A percentile compares a stretch with the other conserved stretches of the same genome.
Evolutionary conservation across 2,329 filamentous ascomycete genomes (phyloP).

Genomic region (Fonsecaea pugnacius): DNA sequence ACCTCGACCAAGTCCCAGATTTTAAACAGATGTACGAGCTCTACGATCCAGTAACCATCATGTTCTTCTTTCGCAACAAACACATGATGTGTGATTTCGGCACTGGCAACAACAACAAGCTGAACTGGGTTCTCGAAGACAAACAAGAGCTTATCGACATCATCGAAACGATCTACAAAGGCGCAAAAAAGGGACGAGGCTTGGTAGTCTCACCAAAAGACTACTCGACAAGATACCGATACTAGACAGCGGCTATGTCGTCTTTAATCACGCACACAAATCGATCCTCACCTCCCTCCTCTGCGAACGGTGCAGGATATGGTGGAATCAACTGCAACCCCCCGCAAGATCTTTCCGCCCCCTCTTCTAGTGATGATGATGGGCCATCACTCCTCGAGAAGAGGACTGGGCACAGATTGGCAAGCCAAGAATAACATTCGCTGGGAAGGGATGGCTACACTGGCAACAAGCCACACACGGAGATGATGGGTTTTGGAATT

Average conservation of each 20-base stretch:
- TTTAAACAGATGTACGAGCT: slow-evolving; percentile 96
- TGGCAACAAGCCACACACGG: neutral
- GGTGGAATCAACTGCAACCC: neutral
- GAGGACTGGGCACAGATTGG: neutral
- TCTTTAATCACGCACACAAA: neutral
- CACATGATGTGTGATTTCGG: slow-evolving; percentile 81
- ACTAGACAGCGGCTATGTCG: slow-evolving; percentile 48
- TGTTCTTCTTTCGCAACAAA: slow-evolving; percentile 98
- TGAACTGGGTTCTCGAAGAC: slow-evolving; percentile 95
- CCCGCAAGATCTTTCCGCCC: neutral
- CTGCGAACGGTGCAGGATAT: neutral
- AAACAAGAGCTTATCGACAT: slow-evolving; percentile 99
- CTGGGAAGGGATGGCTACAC: neutral
- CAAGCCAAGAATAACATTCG: neutral
- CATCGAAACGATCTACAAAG: slow-evolving; percentile 94
- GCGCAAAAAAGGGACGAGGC: slow-evolving; percentile 97
- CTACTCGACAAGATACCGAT: slow-evolving; percentile 72
- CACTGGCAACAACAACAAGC: slow-evolving; percentile 98
- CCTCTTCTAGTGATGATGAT: neutral
- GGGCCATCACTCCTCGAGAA: neutral
- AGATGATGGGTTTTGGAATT: neutral
- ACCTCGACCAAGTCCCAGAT: slow-evolving; percentile 86
- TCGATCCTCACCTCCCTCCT: neutral
- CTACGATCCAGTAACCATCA: slow-evolving; percentile 90
- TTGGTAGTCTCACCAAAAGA: slow-evolving; percentile 94